Evolutionary conservation across 1,139 yeast genomes (phyloP), one percentile per base, ranked within the genome.

Genomic region (Arxiozyma bovina): DNA sequence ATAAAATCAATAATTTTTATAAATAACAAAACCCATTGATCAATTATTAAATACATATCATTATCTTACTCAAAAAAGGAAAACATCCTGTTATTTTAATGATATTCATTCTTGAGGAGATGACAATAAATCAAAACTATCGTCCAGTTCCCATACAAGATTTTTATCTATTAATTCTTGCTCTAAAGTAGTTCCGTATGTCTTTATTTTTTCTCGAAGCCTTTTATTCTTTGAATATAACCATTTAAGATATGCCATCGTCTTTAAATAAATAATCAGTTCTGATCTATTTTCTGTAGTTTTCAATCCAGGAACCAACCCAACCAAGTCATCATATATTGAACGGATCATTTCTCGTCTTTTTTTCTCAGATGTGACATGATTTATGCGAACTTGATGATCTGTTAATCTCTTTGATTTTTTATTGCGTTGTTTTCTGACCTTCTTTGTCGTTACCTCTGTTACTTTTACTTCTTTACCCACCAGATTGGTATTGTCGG

Each of bases 291-390:
- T 68, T 51, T 74, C 77, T 0, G 62, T 60, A 11, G 62, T 61
- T 4, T 63, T 58, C 40, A 75, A 56, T 45, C 65, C 71, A 2
- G 78, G 78, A 5, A 75, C 75, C 9, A 71, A 56, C 4, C 67
- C 64, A 1, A 74, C 77, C 42, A 75, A 56, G 49, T 65, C 66
- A 55, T 74, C 78, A 55, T 73, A 75, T 1, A 73, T 70, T 1
- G 70, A 63, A 45, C 78, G 60, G 6, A 74, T 71, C 51, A 70
- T 69, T 42, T 71, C 74, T 53, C 78, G 62, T 53, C 78, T 63
- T 53, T 71, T 70, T 53, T 72, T 73, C 54, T 75, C 78, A 6
- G 77, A 74, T 43, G 64, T 61, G 3, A 74, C 74, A 57, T 75
- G 78, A 53, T 74, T 74, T n/a, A 63, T 58, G 50, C 74, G 72